These are phyloP conservation scores for Calonectria honghensis DNA, from an alignment of 2,329 filamentous ascomycete genomes.

Conservation along the genomic window DNA sequence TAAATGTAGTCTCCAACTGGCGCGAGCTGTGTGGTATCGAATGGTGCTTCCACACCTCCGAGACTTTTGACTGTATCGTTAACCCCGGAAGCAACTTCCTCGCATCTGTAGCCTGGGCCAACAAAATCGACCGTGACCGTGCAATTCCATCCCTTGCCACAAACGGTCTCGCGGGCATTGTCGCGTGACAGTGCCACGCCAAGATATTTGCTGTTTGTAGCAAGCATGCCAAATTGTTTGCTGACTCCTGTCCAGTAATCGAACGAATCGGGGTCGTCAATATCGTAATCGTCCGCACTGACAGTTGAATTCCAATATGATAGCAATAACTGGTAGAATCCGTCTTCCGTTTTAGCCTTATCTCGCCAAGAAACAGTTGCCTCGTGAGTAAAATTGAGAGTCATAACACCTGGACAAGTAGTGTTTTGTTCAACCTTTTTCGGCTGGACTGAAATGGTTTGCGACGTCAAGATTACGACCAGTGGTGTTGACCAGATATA, in stretches of 20 bases:
- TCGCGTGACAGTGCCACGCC: constrained; percentile 42
- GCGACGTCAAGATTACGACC: constrained; percentile 53
- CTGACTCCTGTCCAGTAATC: constrained; percentile 46
- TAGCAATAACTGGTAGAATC: constrained; percentile 40
- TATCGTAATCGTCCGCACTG: background rate
- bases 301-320: constrained; percentile 49
- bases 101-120: constrained; percentile 50
- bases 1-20: constrained; percentile 47
- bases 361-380: constrained; percentile 40
- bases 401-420: constrained; percentile 45
- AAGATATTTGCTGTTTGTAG: constrained; percentile 38
- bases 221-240: constrained; percentile 37
- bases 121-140: constrained; percentile 47
- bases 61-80: constrained; percentile 41
- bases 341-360: constrained; percentile 15
- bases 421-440: constrained; percentile 35
- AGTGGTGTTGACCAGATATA: constrained; percentile 53
- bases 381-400: constrained; percentile 53
- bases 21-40: constrained; percentile 38
- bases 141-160: constrained; percentile 51
- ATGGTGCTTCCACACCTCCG: constrained; percentile 45
- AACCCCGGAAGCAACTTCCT: constrained; percentile 39
- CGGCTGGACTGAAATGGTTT: constrained; percentile 49
- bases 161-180: constrained; percentile 42
- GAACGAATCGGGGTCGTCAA: constrained; percentile 25